phyloP scores from a whole-genome alignment of 2,329 filamentous ascomycete species.

The Diaporthe velutina region DNA sequence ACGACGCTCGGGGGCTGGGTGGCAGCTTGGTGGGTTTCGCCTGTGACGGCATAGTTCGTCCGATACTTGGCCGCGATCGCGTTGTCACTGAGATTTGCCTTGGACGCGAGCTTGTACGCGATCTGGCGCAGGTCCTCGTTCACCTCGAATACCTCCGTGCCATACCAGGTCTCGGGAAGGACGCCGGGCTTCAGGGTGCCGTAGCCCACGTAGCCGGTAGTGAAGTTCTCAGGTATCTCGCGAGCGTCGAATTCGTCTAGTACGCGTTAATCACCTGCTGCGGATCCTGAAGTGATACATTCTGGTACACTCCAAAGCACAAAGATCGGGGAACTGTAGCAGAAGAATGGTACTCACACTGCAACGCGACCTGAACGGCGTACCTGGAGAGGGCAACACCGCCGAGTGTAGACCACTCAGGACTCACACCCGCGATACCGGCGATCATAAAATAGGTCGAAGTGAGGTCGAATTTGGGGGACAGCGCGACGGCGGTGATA shows the following conservation, averaged over 20 bases:
- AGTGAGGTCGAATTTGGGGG: slow-evolving; percentile 72
- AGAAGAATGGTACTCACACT: no score
- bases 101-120: slow-evolving; percentile 64
- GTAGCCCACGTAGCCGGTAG: slow-evolving; percentile 77
- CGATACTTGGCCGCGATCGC: slow-evolving; percentile 65
- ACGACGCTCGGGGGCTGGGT: slow-evolving; percentile 66
- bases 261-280: no score
- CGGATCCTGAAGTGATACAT: no score
- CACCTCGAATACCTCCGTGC: slow-evolving; percentile 78
- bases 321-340: no score
- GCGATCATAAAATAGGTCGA: slow-evolving; percentile 78
- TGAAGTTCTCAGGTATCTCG: slow-evolving; percentile 74
- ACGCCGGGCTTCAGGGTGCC: slow-evolving; percentile 67
- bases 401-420: slow-evolving; percentile 74
- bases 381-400: slow-evolving; percentile 77
- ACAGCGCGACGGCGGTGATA: slow-evolving; percentile 73
- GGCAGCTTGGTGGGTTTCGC: slow-evolving; percentile 55
- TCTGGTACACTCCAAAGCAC: no score
- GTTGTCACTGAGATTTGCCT: slow-evolving; percentile 66
- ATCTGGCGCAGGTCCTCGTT: slow-evolving; percentile 68
- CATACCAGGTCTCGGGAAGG: slow-evolving; percentile 72
- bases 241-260: slow-evolving; percentile 79
- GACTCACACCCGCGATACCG: slow-evolving; percentile 82
- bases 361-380: slow-evolving; percentile 79
- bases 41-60: slow-evolving; percentile 61